Base-by-base conservation (phyloP, 805 yeast species). In the Babjeviella inositovora region DNA sequence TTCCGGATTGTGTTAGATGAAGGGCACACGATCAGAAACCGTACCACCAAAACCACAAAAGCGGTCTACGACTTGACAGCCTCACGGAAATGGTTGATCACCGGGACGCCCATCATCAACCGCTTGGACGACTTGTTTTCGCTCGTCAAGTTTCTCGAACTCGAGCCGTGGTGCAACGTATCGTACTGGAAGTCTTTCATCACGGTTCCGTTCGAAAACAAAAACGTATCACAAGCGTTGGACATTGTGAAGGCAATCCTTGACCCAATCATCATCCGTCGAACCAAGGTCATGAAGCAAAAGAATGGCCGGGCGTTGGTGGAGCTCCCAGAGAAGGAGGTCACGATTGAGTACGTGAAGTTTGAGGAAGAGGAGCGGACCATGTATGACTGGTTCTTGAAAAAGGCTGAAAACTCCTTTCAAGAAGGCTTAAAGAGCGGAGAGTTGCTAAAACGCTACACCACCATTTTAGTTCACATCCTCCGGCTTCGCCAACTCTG, bases 71-170 rank as follows among this genome's bases (percentile, higher is more conserved):
- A 65, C 12, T 39, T 85, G n/a, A 37, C 48, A 7, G 69, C 80
- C 35, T 52, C 57, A 11, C 55, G 90, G 23, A 68, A 69, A 29
- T 85, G 97, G 97, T 57, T 76, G 3, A 52, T 87, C 22, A 82
- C 96, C 0, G 97, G 97, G 6, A 85, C 97, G 0, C 96, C 97
- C 0, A 79, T 85, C 14, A 76, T 84, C 18, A 85, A 85, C 43
- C 53, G 85, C 31, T 53, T 87, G 7, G 96, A 87, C 43, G 97
- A 87, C 43, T 47, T 87, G 22, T 85, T 65, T 39, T 73, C 93
- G 5, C 46, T 84, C 23, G 65, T 84, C 10, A 68, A 70, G 33
- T 87, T 74, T 37, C 47, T 87, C 22, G 57, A 70, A 20, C 47
- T 85, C n/a, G 81, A 79, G 34, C 97, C 97, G 1, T 87, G 96